These are phyloP conservation scores for Heterobasidion parviporum DNA, from an alignment of 1,284 basidiomycete species.

Conservation along the genomic window DNA sequence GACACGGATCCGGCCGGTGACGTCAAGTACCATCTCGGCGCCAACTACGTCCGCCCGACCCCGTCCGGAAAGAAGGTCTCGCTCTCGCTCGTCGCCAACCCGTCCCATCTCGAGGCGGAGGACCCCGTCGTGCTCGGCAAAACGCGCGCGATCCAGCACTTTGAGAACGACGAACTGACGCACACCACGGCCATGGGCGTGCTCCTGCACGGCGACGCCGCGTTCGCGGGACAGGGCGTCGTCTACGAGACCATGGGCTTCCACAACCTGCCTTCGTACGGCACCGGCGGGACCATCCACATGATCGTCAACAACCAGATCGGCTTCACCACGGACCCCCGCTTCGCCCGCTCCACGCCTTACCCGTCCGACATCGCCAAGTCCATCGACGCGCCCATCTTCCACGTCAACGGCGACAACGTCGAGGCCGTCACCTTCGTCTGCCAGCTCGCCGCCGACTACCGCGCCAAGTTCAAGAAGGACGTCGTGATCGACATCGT, in stretches of 20 bases:
- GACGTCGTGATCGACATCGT: conserved; percentile 99
- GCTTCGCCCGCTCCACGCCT: conserved; percentile 95
- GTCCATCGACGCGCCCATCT: conserved; percentile 96
- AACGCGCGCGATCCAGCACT: conserved; percentile 93
- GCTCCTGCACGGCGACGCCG: conserved; percentile 95
- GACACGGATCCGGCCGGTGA: conserved; percentile 88
- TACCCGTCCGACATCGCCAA: conserved; percentile 99
- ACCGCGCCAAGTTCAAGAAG: conserved; percentile 97
- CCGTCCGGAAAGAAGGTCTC: conserved; percentile 98
- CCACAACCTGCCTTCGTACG: conserved; percentile 92
- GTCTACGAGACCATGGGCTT: conserved; percentile 99
- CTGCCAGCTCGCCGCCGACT: conserved; percentile 96
- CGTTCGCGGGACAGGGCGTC: conserved; percentile 97
- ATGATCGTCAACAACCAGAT: conserved; percentile 99
- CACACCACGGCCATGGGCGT: conserved; percentile 88
- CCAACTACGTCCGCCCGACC: conserved; percentile 97
- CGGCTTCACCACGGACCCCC: conserved; percentile 98
- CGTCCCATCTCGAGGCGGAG: conserved; percentile 95
- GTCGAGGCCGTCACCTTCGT: conserved; percentile 98
- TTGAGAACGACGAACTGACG: conserved; percentile 78
- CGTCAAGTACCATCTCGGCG: conserved; percentile 99
- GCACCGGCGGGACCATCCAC: conserved; percentile 97
- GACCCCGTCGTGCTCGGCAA: conserved; percentile 98
- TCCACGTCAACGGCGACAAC: conserved; percentile 99
- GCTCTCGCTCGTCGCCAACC: conserved; percentile 96